Conservation (phyloP, 1,139 yeast species). For the Yamadazyma pseudoaaseri region DNA sequence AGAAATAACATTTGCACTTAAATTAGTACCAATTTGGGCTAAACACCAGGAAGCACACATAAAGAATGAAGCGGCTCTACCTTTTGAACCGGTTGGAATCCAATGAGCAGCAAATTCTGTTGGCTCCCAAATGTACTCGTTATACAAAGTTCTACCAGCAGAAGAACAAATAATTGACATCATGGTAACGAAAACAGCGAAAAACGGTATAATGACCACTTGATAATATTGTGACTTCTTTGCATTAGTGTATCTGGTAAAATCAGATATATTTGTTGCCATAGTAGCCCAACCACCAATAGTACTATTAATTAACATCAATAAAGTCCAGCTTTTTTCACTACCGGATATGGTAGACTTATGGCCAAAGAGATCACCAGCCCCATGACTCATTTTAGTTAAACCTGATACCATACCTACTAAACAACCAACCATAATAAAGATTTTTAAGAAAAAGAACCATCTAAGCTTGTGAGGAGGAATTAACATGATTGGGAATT, state of each 20-base stretch:
- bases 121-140: slow-evolving; percentile 15
- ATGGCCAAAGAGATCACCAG: slow-evolving; percentile 12
- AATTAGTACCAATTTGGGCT: slow-evolving; percentile 48
- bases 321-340: slow-evolving; percentile 12
- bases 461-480: slow-evolving; percentile 15
- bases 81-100: slow-evolving; percentile 15
- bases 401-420: slow-evolving; percentile 15
- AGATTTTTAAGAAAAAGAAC: slow-evolving; percentile 15
- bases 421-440: slow-evolving; percentile 13
- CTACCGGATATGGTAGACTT: slow-evolving; percentile 10
- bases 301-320: slow-evolving; percentile 10
- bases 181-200: slow-evolving; percentile 17
- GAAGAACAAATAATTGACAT: slow-evolving; percentile 15
- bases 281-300: slow-evolving; percentile 18
- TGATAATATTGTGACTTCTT: slow-evolving; percentile 11
- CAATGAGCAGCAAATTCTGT: slow-evolving; percentile 13
- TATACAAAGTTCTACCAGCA: slow-evolving; percentile 15
- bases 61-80: slow-evolving; percentile 47
- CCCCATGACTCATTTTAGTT: slow-evolving; percentile 13
- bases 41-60: slow-evolving; percentile 42
- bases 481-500: slow-evolving; percentile 15
- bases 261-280: slow-evolving; percentile 16
- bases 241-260: slow-evolving; percentile 14
- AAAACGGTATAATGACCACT: slow-evolving; percentile 12
- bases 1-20: slow-evolving; percentile 50